Evolutionary conservation across 164 flowering plant species (phyloP).

Genomic region (Cinnamomum chago): DNA sequence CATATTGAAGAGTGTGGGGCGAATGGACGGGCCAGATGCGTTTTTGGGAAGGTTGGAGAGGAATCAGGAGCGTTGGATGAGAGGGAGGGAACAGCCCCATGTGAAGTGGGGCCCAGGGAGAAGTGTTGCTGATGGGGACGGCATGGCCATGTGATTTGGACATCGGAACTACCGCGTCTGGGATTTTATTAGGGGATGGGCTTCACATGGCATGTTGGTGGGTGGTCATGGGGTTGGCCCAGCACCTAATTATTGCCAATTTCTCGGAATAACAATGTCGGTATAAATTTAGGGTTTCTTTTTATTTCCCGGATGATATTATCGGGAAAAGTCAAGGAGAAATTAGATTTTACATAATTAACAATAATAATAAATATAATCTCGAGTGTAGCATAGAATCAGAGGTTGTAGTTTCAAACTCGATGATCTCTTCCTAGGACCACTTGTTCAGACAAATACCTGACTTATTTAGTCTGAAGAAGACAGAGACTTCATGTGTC

Average conservation of each 20-base stretch:
- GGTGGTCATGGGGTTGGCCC: background rate
- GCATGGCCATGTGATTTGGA: slow-evolving; percentile 13
- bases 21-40: slow-evolving; percentile 31
- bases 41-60: slow-evolving; percentile 15
- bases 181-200: background rate
- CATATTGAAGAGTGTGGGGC: slow-evolving; percentile 18
- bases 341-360: too few relatives aligned
- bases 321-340: too few relatives aligned
- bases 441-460: too few relatives aligned
- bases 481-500: too few relatives aligned
- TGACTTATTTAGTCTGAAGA: too few relatives aligned
- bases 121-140: background rate
- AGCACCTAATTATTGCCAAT: background rate
- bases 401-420: too few relatives aligned
- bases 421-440: too few relatives aligned
- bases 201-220: slow-evolving; percentile 16
- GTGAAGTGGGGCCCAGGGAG: slow-evolving; percentile 16
- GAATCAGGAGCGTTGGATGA: slow-evolving; percentile 28
- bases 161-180: background rate
- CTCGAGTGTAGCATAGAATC: fast-evolving
- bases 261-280: background rate
- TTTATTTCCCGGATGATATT: too few relatives aligned
- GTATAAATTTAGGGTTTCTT: too few relatives aligned
- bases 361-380: too few relatives aligned
- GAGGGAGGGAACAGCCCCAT: slow-evolving; percentile 16